A percentile compares a stretch with the other conserved stretches of the same genome.
These are phyloP conservation scores for Malassezia japonica DNA, from an alignment of 1,284 basidiomycete species.

Conservation along the genomic window DNA sequence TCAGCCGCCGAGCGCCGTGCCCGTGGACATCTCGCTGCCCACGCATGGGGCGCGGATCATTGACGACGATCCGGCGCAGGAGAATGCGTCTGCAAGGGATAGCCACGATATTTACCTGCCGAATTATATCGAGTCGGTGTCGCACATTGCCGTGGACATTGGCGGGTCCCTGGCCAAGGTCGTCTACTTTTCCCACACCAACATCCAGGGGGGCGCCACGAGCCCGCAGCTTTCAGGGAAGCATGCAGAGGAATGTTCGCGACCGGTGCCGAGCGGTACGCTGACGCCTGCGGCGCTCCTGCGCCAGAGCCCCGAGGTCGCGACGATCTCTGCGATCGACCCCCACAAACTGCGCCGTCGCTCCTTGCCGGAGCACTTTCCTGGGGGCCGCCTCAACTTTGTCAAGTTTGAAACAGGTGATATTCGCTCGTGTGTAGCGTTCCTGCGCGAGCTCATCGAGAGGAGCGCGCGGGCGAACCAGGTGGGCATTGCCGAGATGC, in stretches of 20 bases:
- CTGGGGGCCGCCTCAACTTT: conserved; percentile 94
- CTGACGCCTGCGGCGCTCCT: background rate
- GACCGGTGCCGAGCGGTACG: background rate
- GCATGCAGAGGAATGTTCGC: background rate
- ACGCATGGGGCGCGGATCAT: conserved; percentile 18
- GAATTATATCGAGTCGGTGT: conserved; percentile 45
- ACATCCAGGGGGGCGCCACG: too few relatives aligned
- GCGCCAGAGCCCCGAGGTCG: conserved; percentile 1
- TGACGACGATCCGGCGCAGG: background rate
- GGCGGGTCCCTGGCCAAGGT: conserved; percentile 96
- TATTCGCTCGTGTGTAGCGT: conserved; percentile 69
- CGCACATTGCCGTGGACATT: conserved; percentile 51
- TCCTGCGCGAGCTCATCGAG: conserved; percentile 77
- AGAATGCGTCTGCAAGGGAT: conserved; percentile 12
- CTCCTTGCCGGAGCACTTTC: conserved; percentile 36
- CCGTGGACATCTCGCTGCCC: conserved; percentile 12
- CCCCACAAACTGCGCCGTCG: conserved; percentile 18
- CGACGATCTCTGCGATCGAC: conserved; percentile 16
- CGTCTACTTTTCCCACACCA: conserved; percentile 72
- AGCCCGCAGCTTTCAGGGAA: background rate
- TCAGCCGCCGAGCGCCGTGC: conserved; percentile 11
- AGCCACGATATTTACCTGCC: conserved; percentile 46
- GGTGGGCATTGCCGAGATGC: conserved; percentile 83
- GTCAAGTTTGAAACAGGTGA: conserved; percentile 90
- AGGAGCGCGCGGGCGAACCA: conserved; percentile 77